Evolutionary conservation across 1,284 basidiomycete species (phyloP), one percentile per base, ranked within the genome.

Genomic region (Gomphus sp.): DNA sequence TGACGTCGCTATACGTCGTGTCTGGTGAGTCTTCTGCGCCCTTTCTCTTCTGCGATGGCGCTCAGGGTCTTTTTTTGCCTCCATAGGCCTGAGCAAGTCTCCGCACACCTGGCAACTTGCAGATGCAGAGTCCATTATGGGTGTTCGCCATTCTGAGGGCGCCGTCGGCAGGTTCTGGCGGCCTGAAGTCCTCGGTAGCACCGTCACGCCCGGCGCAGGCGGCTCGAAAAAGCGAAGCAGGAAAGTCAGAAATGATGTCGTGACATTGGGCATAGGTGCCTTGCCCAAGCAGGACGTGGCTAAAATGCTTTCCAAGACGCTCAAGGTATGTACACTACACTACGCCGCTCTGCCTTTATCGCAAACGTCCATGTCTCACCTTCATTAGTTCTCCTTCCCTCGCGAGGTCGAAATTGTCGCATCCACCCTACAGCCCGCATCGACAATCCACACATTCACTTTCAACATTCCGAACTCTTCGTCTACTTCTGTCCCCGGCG

Each of bases 321-420:
- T 95, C 70, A 96, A 97, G 80, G 89, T 91, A 62, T 60, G 73
- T 5, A 31, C 28, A 31, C 5, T 31, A 5, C 22, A 22, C 28
- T 2, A 22, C 25, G 54, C 49, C 48, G 56, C 37, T 53, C 36
- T 22, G 22, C 9, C 53, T 53, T 37, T 48, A 50, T 36, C 14
- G 25, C 52, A 10, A 37, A 52, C 14, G 50, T 55, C 4, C 22
- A 56, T 53, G 52, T 7, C 14, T 44, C 50, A 36, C 43, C 10
- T 41, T 49, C 31, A 33, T 39, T 64, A 89, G 88, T 82, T 91
- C 53, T 89, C 89, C 16, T 94, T 95, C 72, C 86, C 91, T 28
- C 87, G 90, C 57, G 93, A 95, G 74, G 91, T 98, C 53, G 95
- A 98, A 69, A 89, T 98, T 62, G 87, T 97, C 69, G 91, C 93